Conservation (phyloP, 2,329 filamentous ascomycete genomes). For the Monosporascus sp. region DNA sequence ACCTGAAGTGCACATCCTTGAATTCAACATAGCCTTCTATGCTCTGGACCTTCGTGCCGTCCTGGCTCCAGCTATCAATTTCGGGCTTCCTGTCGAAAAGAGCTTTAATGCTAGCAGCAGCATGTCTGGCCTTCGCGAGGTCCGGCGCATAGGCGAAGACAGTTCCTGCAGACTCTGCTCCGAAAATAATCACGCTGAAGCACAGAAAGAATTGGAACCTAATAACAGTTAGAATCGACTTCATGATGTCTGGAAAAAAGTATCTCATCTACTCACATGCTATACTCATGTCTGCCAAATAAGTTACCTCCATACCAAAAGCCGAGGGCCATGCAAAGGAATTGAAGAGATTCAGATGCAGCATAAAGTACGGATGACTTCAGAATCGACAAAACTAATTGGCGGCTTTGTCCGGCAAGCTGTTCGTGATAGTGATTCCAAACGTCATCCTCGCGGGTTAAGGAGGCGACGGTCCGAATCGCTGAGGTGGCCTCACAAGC, state of each 20-base stretch:
- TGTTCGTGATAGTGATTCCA: constrained; percentile 63
- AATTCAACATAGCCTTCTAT: constrained; percentile 83
- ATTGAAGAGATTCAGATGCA: constrained; percentile 75
- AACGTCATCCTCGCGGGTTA: constrained; percentile 84
- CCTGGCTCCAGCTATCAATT: constrained; percentile 76
- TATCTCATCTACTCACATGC: too few species aligned
- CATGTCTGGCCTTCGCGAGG: constrained; percentile 87
- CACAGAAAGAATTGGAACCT: constrained; percentile 95
- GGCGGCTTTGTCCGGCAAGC: constrained; percentile 63
- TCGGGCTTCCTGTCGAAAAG: constrained; percentile 77
- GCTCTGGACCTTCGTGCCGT: constrained; percentile 57
- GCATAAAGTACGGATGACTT: constrained; percentile 78
- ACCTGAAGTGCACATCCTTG: constrained; percentile 87
- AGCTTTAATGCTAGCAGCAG: constrained; percentile 72
- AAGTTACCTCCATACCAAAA: constrained; percentile 90
- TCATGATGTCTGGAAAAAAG: too few species aligned
- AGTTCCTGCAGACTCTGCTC: constrained; percentile 83
- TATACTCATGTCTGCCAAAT: constrained; percentile 66
- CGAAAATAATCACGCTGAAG: constrained; percentile 84
- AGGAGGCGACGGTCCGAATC: constrained; percentile 86
- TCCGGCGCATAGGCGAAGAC: constrained; percentile 88
- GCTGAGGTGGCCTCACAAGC: constrained; percentile 92
- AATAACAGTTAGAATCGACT: too few species aligned
- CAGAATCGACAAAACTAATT: constrained; percentile 67
- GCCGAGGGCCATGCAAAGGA: constrained; percentile 77